These are phyloP conservation scores for Stropharia rugosoannulata DNA, from an alignment of 768 basidiomycete species.

Conservation along the genomic window DNA sequence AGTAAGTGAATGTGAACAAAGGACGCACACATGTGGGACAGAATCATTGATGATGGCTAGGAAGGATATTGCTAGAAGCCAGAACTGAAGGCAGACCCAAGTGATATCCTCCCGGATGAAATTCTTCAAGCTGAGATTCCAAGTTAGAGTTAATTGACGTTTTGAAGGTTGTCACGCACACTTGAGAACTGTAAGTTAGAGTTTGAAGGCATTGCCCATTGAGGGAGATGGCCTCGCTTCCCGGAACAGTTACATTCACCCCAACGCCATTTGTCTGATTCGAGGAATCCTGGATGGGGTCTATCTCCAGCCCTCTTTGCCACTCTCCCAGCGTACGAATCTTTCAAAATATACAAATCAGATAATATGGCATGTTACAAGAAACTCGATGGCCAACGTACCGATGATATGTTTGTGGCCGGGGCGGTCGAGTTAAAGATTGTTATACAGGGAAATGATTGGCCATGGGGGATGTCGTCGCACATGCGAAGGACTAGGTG, in stretches of 20 bases:
- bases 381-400: neutral
- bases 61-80: slow-evolving; percentile 52
- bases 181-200: slow-evolving; percentile 42
- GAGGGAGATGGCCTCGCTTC: slow-evolving; percentile 22
- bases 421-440: slow-evolving; percentile 29
- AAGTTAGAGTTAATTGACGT: slow-evolving; percentile 21
- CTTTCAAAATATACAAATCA: too few species aligned
- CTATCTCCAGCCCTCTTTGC: slow-evolving; percentile 15
- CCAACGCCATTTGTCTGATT: slow-evolving; percentile 17
- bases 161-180: slow-evolving; percentile 34
- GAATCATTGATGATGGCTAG: slow-evolving; percentile 49
- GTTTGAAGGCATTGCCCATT: slow-evolving; percentile 41
- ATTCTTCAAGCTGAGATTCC: slow-evolving; percentile 35
- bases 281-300: slow-evolving; percentile 2
- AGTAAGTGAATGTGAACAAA: neutral
- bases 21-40: slow-evolving; percentile 50
- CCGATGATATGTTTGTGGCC: neutral
- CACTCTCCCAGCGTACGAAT: slow-evolving; percentile 9
- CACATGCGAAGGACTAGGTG: slow-evolving; percentile 41
- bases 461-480: slow-evolving; percentile 39
- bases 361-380: too few species aligned
- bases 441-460: slow-evolving; percentile 30
- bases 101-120: slow-evolving; percentile 47
- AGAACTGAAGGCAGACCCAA: slow-evolving; percentile 49
- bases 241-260: slow-evolving; percentile 23